A percentile compares a stretch with the other conserved stretches of the same genome.
Evolutionary conservation across 768 basidiomycete genomes (phyloP).

Genomic region (Lactarius quietus): DNA sequence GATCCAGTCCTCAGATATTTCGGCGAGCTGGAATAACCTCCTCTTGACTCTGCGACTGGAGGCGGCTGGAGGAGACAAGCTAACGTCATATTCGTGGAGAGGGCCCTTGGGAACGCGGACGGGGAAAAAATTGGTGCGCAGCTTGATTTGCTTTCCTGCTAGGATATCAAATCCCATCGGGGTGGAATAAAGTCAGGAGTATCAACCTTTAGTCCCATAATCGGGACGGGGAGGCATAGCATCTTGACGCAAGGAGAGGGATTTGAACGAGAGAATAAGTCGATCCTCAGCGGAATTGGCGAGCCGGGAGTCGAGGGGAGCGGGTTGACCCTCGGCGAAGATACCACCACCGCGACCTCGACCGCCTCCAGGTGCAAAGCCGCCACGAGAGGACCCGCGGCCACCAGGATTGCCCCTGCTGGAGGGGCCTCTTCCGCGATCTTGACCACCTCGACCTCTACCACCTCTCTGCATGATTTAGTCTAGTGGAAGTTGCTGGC

Average conservation of each 20-base stretch:
- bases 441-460: slow-evolving; percentile 26
- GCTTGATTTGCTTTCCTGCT: slow-evolving; percentile 41
- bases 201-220: slow-evolving; percentile 37
- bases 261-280: slow-evolving; percentile 38
- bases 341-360: slow-evolving; percentile 35
- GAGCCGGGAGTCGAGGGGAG: slow-evolving; percentile 52
- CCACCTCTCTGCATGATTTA: slow-evolving; percentile 28
- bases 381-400: slow-evolving; percentile 21
- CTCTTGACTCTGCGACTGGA: slow-evolving; percentile 40
- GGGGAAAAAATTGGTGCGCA: slow-evolving; percentile 54
- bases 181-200: neutral
- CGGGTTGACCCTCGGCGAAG: slow-evolving; percentile 40
- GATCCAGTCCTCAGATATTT: slow-evolving; percentile 40
- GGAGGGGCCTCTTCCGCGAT: slow-evolving; percentile 27
- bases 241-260: slow-evolving; percentile 30
- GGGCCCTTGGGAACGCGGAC: slow-evolving; percentile 45
- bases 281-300: slow-evolving; percentile 41
- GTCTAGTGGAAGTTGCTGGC: neutral
- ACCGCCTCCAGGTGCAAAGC: slow-evolving; percentile 32
- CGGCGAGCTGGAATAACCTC: slow-evolving; percentile 49
- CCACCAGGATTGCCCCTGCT: slow-evolving; percentile 30
- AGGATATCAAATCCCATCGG: neutral
- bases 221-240: slow-evolving; percentile 48
- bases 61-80: slow-evolving; percentile 38
- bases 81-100: slow-evolving; percentile 47